A percentile compares a stretch with the other conserved stretches of the same genome.
phyloP scores from a whole-genome alignment of 1,139 yeast genomes.

The Candida sanyaensis region DNA sequence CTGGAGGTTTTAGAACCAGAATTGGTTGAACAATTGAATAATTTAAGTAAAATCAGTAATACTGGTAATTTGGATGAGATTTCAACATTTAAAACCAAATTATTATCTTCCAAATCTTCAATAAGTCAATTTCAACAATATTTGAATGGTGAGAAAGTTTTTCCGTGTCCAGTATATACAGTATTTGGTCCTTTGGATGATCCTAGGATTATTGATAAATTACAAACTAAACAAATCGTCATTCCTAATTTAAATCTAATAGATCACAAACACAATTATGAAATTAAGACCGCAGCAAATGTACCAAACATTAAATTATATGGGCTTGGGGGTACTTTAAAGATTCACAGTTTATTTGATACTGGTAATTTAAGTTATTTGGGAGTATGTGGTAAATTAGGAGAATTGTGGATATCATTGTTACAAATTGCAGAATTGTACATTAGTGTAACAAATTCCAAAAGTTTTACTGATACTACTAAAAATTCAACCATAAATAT shows the following conservation, averaged over 20 bases:
- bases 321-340: slow-evolving; percentile 74
- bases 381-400: slow-evolving; percentile 56
- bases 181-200: slow-evolving; percentile 79
- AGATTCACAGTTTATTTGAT: slow-evolving; percentile 69
- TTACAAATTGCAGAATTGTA: slow-evolving; percentile 66
- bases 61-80: slow-evolving; percentile 14
- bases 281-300: slow-evolving; percentile 39
- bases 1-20: slow-evolving; percentile 58
- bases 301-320: slow-evolving; percentile 52
- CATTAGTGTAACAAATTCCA: slow-evolving; percentile 15
- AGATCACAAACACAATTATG: slow-evolving; percentile 55
- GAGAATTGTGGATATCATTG: slow-evolving; percentile 75
- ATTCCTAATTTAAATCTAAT: slow-evolving; percentile 62
- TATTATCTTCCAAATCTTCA: slow-evolving; percentile 29
- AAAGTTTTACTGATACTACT: slow-evolving; percentile 2
- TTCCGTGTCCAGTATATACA: slow-evolving; percentile 72
- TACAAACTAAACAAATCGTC: slow-evolving; percentile 52
- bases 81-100: slow-evolving; percentile 38
- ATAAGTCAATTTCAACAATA: slow-evolving; percentile 38
- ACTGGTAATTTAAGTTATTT: slow-evolving; percentile 47
- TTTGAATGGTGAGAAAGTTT: slow-evolving; percentile 43
- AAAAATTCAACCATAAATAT: slow-evolving; percentile 51
- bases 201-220: slow-evolving; percentile 61
- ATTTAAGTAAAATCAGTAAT: slow-evolving; percentile 39
- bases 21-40: slow-evolving; percentile 46